A percentile compares a stretch with the other conserved stretches of the same genome.
Evolutionary conservation across 805 yeast genomes (phyloP).

Genomic region (Maudiozyma barnettii): DNA sequence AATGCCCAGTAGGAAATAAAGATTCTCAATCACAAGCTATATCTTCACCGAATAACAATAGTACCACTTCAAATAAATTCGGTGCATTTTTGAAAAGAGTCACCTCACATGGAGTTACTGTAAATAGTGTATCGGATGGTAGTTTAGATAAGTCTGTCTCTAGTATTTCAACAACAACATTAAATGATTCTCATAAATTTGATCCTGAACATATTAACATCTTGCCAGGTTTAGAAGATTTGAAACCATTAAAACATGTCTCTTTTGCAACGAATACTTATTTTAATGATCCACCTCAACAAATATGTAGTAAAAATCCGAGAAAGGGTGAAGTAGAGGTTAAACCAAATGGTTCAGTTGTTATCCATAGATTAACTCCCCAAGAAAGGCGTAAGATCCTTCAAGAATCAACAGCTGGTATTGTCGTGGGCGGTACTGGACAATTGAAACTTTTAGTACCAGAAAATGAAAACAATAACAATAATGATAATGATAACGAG

Average conservation of each 20-base stretch:
- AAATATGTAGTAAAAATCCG: constrained; percentile 73
- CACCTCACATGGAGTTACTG: constrained; percentile 18
- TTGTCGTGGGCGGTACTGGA: constrained; percentile 74
- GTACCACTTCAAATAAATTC: constrained; percentile 17
- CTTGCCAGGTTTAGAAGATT: constrained; percentile 35
- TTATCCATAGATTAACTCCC: constrained; percentile 44
- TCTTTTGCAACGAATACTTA: constrained; percentile 71
- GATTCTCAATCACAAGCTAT: neutral
- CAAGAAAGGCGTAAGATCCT: constrained; percentile 41
- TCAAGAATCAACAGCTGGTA: constrained; percentile 47
- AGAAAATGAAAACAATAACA: constrained; percentile 1
- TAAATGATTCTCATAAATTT: constrained; percentile 2
- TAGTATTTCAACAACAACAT: neutral
- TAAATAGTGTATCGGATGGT: neutral
- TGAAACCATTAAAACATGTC: constrained; percentile 47
- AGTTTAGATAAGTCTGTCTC: constrained; percentile 5
- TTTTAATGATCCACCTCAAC: constrained; percentile 80
- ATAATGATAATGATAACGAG: neutral
- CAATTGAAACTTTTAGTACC: constrained; percentile 39
- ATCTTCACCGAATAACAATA: constrained; percentile 1
- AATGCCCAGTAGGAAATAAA: neutral
- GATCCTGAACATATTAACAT: constrained; percentile 15
- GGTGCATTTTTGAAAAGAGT: constrained; percentile 29
- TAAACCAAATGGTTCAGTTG: constrained; percentile 42
- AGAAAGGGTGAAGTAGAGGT: constrained; percentile 73